These are phyloP conservation scores for Orbilia javanica DNA, from an alignment of 2,329 filamentous ascomycete genomes.

Conservation along the genomic window DNA sequence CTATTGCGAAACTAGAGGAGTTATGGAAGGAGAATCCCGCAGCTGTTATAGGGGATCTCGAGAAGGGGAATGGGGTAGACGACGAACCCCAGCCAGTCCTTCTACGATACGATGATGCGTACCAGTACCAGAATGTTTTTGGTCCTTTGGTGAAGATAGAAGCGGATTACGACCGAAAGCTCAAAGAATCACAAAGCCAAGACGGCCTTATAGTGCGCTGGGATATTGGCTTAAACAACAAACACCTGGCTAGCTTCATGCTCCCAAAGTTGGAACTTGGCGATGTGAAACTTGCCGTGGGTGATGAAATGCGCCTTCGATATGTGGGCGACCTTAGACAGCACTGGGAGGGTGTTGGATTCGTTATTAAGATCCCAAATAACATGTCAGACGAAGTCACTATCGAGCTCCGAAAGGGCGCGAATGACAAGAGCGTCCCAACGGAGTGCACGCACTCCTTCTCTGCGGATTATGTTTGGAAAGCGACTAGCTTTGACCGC, in stretches of 20 bases:
- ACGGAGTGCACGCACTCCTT: conserved; percentile 98
- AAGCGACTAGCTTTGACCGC: conserved; percentile 97
- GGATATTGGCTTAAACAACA: conserved; percentile 96
- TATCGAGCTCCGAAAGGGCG: conserved; percentile 91
- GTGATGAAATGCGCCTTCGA: conserved; percentile 96
- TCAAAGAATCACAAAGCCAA: conserved; percentile 98
- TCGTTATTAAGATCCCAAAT: conserved; percentile 99
- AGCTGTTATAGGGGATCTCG: conserved; percentile 89
- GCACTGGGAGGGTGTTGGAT: conserved; percentile 96
- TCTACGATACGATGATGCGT: conserved; percentile 94
- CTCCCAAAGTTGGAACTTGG: conserved; percentile 97
- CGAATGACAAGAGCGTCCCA: conserved; percentile 94
- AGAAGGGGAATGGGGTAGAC: conserved; percentile 90
- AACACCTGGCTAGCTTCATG: conserved; percentile 94
- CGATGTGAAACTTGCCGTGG: conserved; percentile 96
- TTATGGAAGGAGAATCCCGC: conserved; percentile 96
- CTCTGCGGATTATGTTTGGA: conserved; percentile 99
- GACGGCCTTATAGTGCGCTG: conserved; percentile 94
- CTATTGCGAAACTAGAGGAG: conserved; percentile 96
- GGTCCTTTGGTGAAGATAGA: conserved; percentile 98
- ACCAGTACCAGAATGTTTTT: conserved; percentile 99
- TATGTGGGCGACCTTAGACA: conserved; percentile 94
- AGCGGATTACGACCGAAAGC: conserved; percentile 97
- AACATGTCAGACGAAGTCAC: conserved; percentile 98
- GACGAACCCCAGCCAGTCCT: conserved; percentile 94